phyloP scores from a whole-genome alignment of 345 rosid species.

The Gynandropsis gynandra region DNA sequence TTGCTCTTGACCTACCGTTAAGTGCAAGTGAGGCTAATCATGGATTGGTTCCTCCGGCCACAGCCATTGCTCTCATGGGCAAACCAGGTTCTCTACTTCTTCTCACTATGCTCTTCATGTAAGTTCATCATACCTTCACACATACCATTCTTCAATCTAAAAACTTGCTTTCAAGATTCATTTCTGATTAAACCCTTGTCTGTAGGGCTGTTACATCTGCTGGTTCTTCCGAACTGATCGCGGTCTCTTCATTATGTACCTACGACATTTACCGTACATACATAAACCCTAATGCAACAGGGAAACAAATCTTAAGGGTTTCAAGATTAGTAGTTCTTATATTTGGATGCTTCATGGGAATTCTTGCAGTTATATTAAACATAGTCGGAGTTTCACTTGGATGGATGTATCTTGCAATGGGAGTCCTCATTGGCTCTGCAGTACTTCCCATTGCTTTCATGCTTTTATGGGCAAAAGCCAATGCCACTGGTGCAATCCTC shows the following conservation, averaged over 20 bases:
- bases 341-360: slow-evolving; percentile 94
- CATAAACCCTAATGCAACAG: slow-evolving; percentile 72
- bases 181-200: too few species aligned
- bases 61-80: slow-evolving; percentile 95
- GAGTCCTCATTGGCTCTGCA: slow-evolving; percentile 87
- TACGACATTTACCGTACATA: slow-evolving; percentile 85
- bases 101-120: slow-evolving; percentile 94
- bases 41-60: slow-evolving; percentile 89
- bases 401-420: slow-evolving; percentile 96
- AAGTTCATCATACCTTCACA: slow-evolving; percentile 26
- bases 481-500: slow-evolving; percentile 67
- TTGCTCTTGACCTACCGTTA: slow-evolving; percentile 84
- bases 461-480: slow-evolving; percentile 93
- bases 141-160: too few species aligned
- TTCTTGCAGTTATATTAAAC: slow-evolving; percentile 77
- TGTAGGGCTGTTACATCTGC: slow-evolving; percentile 99
- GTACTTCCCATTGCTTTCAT: slow-evolving; percentile 82
- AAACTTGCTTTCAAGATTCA: too few species aligned
- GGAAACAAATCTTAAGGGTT: slow-evolving; percentile 58
- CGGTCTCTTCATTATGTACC: slow-evolving; percentile 85
- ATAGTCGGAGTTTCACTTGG: slow-evolving; percentile 85
- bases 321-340: slow-evolving; percentile 67
- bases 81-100: slow-evolving; percentile 84
- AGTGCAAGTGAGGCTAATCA: slow-evolving; percentile 58
- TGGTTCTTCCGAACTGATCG: slow-evolving; percentile 82